Conservation (phyloP, 331 rosid genomes). For the Phaseolus coccineus region DNA sequence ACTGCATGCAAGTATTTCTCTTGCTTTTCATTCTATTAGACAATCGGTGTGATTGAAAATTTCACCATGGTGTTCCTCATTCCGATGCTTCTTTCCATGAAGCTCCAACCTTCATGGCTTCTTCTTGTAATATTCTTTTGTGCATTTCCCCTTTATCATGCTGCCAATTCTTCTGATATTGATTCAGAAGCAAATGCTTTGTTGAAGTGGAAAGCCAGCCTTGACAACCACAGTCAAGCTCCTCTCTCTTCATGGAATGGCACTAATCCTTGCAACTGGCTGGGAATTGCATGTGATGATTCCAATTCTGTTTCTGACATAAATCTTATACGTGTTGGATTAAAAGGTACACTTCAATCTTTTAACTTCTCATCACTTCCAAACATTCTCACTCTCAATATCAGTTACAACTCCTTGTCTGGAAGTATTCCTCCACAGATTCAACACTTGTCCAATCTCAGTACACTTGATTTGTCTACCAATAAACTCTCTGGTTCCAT, state of each 20-base stretch:
- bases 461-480: no score
- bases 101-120: not conserved
- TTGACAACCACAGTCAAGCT: not conserved
- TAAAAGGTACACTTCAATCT: no score
- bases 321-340: no score
- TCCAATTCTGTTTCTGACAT: no score
- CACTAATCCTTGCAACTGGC: slow-evolving; percentile 28
- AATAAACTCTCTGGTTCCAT: no score
- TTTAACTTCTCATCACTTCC: no score
- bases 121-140: not conserved
- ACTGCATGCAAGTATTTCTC: not conserved
- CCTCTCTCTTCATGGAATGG: slow-evolving; percentile 20
- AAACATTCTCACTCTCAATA: no score
- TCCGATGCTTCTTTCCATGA: not conserved
- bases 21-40: not conserved
- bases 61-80: not conserved
- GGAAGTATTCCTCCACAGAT: no score
- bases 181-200: not conserved
- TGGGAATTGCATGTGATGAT: no score
- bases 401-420: no score
- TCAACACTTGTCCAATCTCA: no score
- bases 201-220: slow-evolving; percentile 35
- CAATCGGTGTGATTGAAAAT: not conserved
- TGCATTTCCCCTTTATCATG: not conserved
- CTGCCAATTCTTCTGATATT: not conserved